Base-by-base conservation (phyloP, 179 eudicot genomes). In the Silene coronaria region DNA sequence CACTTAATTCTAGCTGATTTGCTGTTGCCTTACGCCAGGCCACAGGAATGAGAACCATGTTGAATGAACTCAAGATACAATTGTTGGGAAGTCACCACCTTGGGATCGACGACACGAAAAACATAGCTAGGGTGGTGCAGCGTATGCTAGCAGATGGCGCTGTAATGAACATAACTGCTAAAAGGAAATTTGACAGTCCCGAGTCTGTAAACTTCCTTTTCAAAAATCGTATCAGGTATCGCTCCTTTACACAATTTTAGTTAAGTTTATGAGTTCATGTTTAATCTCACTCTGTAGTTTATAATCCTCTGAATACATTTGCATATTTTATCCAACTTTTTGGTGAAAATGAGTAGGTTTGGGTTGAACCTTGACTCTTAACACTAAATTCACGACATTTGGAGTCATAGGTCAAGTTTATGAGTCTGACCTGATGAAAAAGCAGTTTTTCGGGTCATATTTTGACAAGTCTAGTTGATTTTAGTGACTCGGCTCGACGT, bases 101-200 rank as follows among this genome's bases (percentile, higher is more conserved):
- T 14, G 99, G 97, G n/a, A 91, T 95, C 2, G 99, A 95, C 60
- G 99, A 95, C 76, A 75, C 99, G 5, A 90, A 87, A 80, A 95
- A 95, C 85, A 91, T 92, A 72, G 71, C 96, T 3, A 86, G 87
- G 72, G 97, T 95, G 57, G 72, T 95, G 77, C 97, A 86, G 70
- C 90, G 78, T 70, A 85, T 95, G 97, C 82, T 95, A 30, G 83
- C 72, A 17, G 97, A 95, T 70, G 99, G 99, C 53, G 99, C 96
- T 16, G 46, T 85, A 27, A 23, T 95, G 80, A 84, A 88, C 66
- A 85, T 92, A 32, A 90, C 97, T 13, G 99, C 99, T 7, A 83
- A 83, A 80, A 87, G 96, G 83, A 70, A 75, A 21, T 75, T 77
- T 12, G 59, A 68, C 38, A 66, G 72, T 74, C 83, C 86, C 8